phyloP scores from a whole-genome alignment of 2,329 filamentous ascomycete species.

The Stachybotrys chartarum region DNA sequence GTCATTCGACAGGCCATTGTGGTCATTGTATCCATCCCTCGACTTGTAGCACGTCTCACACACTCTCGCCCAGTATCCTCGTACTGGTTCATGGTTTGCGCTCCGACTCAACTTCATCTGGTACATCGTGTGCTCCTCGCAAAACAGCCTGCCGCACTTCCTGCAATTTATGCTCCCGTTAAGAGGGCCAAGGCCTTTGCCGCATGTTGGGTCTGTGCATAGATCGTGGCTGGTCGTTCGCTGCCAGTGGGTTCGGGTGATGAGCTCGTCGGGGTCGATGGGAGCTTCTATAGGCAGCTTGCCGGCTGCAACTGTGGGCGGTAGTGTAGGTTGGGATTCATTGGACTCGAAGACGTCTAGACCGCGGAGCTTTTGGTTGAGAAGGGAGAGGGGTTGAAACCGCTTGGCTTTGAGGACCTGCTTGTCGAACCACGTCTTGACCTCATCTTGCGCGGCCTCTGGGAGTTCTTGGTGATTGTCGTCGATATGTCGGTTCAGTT shows the following conservation, averaged over 20 bases:
- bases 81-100: conserved; percentile 80
- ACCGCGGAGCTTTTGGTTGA: conserved; percentile 90
- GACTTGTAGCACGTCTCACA: conserved; percentile 99
- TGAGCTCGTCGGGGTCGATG: conserved; percentile 79
- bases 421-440: conserved; percentile 94
- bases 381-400: conserved; percentile 82
- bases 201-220: conserved; percentile 85
- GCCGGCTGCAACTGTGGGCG: conserved; percentile 26
- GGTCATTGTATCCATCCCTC: conserved; percentile 89
- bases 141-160: conserved; percentile 88
- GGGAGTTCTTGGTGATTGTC: conserved; percentile 86
- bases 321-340: conserved; percentile 44
- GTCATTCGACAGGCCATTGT: conserved; percentile 63
- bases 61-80: conserved; percentile 88
- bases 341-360: conserved; percentile 93
- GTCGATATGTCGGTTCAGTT: conserved; percentile 81
- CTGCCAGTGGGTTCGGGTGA: conserved; percentile 88
- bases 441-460: conserved; percentile 82
- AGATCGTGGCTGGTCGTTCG: conserved; percentile 62
- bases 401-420: conserved; percentile 90
- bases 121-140: conserved; percentile 98
- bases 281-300: conserved; percentile 33
- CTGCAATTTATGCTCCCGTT: conserved; percentile 89
- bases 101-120: conserved; percentile 95
- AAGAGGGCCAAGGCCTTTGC: conserved; percentile 67